Evolutionary conservation across 495 filamentous ascomycete genomes (phyloP), one percentile per base, ranked within the genome.

Genomic region (Tuber borchii): DNA sequence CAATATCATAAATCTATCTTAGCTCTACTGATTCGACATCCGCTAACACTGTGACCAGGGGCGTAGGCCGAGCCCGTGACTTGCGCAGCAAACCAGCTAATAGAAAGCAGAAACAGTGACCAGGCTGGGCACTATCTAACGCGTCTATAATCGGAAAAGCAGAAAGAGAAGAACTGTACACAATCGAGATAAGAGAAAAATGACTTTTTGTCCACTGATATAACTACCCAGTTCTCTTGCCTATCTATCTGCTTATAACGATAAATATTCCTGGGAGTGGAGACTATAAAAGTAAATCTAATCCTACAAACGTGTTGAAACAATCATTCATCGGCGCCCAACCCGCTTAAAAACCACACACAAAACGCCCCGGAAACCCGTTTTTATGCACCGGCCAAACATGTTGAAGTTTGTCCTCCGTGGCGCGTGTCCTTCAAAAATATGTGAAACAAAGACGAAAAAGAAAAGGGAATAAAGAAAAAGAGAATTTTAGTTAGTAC

Each of bases 371-470:
- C 70, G 16, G 71, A 76, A 79, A 40, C 71, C 71, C 40, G 61
- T 56, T 51, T 65, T 45, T 73, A 81, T 79, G 75, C 65, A 81
- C 69, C 73, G 43, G 81, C 83, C 84, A 83, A 83, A 85, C 84
- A 82, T 85, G 84, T 85, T 85, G 84, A 85, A 85, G 82, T 84
- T 85, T 84, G 82, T 46, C 71, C 75, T 77, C 70, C 44, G 34
- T 72, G 69, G 73, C 76, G 68, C 68, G 20, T 72, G 56, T 71
- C 72, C 71, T 48, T 39, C 78, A 31, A n/a, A 65, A 75, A 79
- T 74, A 61, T 74, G 61, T 51, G 74, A 76, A 77, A 79, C 75
- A 46, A 79, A 72, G 46, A 37, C 40, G 22, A 44, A 71, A 76
- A 42, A 20, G 17, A 26, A 46, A 31, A 2, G 37, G 51, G 31